Evolutionary conservation across 345 rosid species (phyloP).

Genomic region (Abelmoschus esculentus): DNA sequence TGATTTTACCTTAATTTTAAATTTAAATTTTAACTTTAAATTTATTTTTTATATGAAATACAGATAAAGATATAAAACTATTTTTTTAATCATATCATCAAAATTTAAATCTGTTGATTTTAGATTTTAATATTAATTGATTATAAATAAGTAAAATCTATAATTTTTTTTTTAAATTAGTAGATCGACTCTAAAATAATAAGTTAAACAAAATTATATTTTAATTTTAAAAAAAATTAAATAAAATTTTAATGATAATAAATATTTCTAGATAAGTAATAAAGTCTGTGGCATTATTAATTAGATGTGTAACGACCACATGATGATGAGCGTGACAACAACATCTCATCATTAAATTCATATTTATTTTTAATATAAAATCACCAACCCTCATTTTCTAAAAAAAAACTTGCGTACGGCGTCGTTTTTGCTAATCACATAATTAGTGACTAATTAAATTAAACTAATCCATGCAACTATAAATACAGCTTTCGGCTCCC

Average conservation of each 20-base stretch:
- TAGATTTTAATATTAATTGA: too few relatives aligned
- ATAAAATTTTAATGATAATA: not conserved
- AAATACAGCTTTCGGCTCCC: conserved; percentile 24
- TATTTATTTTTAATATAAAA: not conserved
- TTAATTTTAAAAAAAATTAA: too few relatives aligned
- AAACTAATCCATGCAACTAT: conserved; percentile 26
- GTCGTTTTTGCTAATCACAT: not conserved
- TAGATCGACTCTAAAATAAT: too few relatives aligned
- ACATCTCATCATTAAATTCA: conserved; percentile 37
- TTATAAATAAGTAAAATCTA: too few relatives aligned
- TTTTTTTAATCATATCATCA: too few relatives aligned
- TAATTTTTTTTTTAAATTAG: too few relatives aligned
- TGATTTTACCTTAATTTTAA: too few relatives aligned
- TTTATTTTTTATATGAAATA: too few relatives aligned
- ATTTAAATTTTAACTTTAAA: too few relatives aligned
- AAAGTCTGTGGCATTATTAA: not conserved
- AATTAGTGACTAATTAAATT: not conserved
- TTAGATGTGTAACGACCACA: conserved; percentile 12
- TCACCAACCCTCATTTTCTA: not conserved
- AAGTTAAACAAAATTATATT: too few relatives aligned
- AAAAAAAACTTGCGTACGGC: conserved; percentile 13
- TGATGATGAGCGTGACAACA: conserved; percentile 60
- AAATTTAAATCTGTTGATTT: too few relatives aligned
- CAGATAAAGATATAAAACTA: too few relatives aligned
- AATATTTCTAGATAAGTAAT: conserved; percentile 22